phyloP scores from a whole-genome alignment of 345 rosid genomes.

The Toxicodendron radicans region DNA sequence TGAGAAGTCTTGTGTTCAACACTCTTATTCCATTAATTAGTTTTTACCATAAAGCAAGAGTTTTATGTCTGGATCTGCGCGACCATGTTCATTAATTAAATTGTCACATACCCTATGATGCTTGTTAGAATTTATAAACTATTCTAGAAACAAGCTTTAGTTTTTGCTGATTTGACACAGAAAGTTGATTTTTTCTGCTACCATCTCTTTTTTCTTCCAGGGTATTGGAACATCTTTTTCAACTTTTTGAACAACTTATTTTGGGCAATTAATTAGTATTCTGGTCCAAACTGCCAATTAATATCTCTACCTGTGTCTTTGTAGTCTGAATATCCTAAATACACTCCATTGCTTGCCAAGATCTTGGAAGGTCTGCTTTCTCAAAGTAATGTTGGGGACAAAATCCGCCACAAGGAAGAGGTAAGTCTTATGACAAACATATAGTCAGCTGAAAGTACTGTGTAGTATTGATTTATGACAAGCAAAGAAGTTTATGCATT shows the following conservation, averaged over 20 bases:
- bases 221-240: too few species aligned
- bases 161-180: too few species aligned
- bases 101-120: neutral
- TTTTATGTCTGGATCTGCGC: neutral
- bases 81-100: neutral
- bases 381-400: constrained; percentile 56
- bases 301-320: constrained; percentile 27
- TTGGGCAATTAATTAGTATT: constrained; percentile 17
- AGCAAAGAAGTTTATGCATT: too few species aligned
- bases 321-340: constrained; percentile 82
- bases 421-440: constrained; percentile 40
- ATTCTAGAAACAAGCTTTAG: neutral
- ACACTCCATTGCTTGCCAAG: constrained; percentile 81
- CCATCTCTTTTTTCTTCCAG: neutral
- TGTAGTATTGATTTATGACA: too few species aligned
- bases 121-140: too few species aligned
- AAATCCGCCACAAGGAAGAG: constrained; percentile 59
- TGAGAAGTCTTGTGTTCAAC: neutral
- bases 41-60: neutral
- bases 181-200: neutral
- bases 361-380: constrained; percentile 81
- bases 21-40: neutral
- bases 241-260: neutral
- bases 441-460: neutral
- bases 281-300: constrained; percentile 19